Evolutionary conservation across 352 stramenopile genomes (phyloP).

Genomic region (Phytophthora kernoviae): DNA sequence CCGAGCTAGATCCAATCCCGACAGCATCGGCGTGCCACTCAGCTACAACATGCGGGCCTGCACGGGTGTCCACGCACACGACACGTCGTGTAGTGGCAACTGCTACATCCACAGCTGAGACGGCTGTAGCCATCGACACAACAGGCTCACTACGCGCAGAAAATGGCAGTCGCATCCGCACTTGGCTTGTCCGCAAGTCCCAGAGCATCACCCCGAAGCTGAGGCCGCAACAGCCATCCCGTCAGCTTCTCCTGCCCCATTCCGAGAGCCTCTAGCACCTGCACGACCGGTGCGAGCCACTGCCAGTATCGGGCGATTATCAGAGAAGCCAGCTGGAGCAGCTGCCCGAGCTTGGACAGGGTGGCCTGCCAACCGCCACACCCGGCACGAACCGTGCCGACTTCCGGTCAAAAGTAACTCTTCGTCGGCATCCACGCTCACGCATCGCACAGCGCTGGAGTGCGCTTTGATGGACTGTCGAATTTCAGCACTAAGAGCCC

Average conservation of each 20-base stretch:
- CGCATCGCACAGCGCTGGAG: constrained; percentile 57
- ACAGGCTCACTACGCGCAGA: constrained; percentile 42
- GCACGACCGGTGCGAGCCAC: constrained; percentile 27
- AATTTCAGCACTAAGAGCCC: constrained; percentile 46
- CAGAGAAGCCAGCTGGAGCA: constrained; percentile 8
- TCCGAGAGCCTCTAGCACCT: constrained; percentile 1
- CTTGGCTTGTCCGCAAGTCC: constrained; percentile 72
- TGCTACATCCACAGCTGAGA: constrained; percentile 45
- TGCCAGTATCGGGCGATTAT: constrained; percentile 30
- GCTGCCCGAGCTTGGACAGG: constrained; percentile 40
- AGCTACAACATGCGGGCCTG: constrained; percentile 50
- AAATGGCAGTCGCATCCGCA: constrained; percentile 61
- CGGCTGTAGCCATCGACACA: constrained; percentile 36
- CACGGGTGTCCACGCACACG: constrained; percentile 52
- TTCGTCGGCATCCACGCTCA: constrained; percentile 66
- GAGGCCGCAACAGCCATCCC: constrained; percentile 49
- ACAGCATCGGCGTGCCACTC: constrained; percentile 67
- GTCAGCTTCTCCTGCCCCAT: constrained; percentile 22
- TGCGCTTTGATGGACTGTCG: constrained; percentile 65
- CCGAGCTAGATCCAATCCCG: constrained; percentile 23
- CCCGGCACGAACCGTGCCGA: constrained; percentile 73
- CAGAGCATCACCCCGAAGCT: constrained; percentile 61
- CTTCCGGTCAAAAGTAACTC: constrained; percentile 70
- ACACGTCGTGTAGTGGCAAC: constrained; percentile 56
- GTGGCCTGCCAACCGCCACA: constrained; percentile 66